phyloP scores from a whole-genome alignment of 108 stramenopile species.

The Aurantiochytrium sp. region DNA sequence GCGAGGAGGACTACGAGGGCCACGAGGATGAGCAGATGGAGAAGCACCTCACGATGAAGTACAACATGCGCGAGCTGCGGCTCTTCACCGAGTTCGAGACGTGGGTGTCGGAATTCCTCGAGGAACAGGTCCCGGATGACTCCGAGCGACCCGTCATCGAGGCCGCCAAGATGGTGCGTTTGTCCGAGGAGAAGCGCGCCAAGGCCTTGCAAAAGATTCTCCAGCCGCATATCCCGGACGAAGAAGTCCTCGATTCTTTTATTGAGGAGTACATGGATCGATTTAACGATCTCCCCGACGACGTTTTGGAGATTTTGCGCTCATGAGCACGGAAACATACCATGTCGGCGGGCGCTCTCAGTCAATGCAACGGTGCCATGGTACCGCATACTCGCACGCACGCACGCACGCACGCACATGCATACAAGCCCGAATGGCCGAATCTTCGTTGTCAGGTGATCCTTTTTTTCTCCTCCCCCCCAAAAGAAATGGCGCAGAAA shows the following conservation, averaged over 20 bases:
- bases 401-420: not conserved
- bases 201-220: not conserved
- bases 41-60: conserved; percentile 11
- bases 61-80: conserved; percentile 6
- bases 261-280: not conserved
- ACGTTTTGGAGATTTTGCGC: not conserved
- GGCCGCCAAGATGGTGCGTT: not conserved
- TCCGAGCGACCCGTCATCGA: not conserved
- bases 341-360: no score
- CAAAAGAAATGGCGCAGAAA: no score
- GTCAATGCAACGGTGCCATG: no score
- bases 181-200: not conserved
- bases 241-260: not conserved
- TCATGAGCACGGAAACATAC: no score
- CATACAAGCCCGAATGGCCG: no score
- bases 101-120: not conserved
- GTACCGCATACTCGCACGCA: no score
- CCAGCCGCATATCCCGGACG: not conserved
- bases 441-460: no score
- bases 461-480: no score
- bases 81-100: not conserved
- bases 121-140: not conserved
- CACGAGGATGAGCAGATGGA: not conserved
- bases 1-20: not conserved
- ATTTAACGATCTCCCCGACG: not conserved